Conservation (phyloP, 768 basidiomycete species). For the Leccinum subtestaceum region DNA sequence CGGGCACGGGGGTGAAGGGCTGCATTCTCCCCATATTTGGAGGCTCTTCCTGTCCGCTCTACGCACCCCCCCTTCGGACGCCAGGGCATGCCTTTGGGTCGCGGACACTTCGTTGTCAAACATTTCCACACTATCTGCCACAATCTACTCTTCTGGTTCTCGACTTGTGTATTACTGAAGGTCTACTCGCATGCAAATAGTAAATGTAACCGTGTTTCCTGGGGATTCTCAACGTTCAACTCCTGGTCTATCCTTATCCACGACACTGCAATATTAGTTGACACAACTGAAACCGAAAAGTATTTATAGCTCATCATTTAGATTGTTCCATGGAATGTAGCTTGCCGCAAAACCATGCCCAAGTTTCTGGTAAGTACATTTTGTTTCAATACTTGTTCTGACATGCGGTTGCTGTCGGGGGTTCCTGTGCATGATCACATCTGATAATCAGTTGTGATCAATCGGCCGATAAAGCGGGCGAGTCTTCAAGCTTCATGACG, state of each 20-base stretch:
- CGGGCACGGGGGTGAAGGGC: constrained; percentile 28
- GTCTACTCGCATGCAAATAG: not conserved
- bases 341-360: not conserved
- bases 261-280: not conserved
- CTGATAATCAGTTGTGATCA: not conserved
- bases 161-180: not conserved
- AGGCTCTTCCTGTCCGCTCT: not conserved
- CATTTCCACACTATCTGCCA: not conserved
- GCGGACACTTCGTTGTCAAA: not conserved
- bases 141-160: constrained; percentile 3
- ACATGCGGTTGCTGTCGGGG: not conserved
- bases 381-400: not conserved
- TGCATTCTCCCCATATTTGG: not conserved
- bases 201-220: not conserved
- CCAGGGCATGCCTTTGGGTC: not conserved
- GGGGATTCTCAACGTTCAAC: not conserved
- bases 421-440: not conserved
- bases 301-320: not conserved
- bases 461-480: not conserved
- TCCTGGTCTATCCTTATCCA: too few relatives aligned
- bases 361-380: not conserved
- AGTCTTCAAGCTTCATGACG: not conserved
- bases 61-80: not conserved
- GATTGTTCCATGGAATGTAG: not conserved
- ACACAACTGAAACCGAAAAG: not conserved